Evolutionary conservation across 371 early-diverging fungal species (phyloP).

Genomic region (Mucor piriformis): DNA sequence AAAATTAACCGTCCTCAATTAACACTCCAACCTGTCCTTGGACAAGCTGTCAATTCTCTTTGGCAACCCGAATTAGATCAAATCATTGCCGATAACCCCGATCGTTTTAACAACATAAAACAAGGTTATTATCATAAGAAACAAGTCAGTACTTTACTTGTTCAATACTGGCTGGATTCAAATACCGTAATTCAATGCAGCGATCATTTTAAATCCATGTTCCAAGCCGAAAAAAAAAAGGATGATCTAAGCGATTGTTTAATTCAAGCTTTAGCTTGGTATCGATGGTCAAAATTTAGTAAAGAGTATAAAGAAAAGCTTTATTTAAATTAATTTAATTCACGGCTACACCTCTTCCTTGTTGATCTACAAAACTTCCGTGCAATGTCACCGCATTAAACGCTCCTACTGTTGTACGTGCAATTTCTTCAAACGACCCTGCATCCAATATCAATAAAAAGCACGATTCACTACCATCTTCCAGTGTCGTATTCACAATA

Average conservation of each 20-base stretch:
- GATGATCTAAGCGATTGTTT: constrained; percentile 80
- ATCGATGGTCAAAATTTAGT: constrained; percentile 53
- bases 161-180: constrained; percentile 42
- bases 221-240: constrained; percentile 57
- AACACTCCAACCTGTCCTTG: constrained; percentile 17
- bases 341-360: constrained; percentile 43
- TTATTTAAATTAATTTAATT: constrained; percentile 28
- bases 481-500: constrained; percentile 44
- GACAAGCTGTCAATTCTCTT: constrained; percentile 25
- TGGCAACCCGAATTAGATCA: constrained; percentile 24
- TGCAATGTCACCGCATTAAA: constrained; percentile 52
- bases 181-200: constrained; percentile 24
- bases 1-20: neutral
- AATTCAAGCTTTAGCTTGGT: constrained; percentile 71
- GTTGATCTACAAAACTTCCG: constrained; percentile 44
- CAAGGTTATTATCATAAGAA: constrained; percentile 27
- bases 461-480: constrained; percentile 49
- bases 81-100: neutral
- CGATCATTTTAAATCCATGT: constrained; percentile 37
- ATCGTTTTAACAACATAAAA: neutral
- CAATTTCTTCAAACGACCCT: constrained; percentile 58
- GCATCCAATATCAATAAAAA: constrained; percentile 68
- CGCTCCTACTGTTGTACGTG: constrained; percentile 50
- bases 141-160: constrained; percentile 32
- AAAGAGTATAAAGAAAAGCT: constrained; percentile 8